These are phyloP conservation scores for Ramalina peruviana DNA, from an alignment of 495 filamentous ascomycete species.

Conservation along the genomic window DNA sequence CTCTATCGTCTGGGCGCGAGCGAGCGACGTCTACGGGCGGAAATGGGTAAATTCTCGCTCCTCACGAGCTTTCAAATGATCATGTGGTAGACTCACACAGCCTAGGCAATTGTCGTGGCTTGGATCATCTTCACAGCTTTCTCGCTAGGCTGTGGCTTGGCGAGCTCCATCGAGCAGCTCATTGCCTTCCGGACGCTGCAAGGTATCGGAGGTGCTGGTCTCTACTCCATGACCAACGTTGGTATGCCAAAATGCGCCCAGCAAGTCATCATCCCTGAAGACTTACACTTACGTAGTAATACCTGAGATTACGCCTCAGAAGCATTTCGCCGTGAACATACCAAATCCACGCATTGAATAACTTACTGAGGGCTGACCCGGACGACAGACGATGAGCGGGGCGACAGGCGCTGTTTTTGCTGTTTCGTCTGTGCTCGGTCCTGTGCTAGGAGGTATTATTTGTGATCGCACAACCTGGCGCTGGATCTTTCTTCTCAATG, in stretches of 20 bases:
- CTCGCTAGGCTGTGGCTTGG: slow-evolving; percentile 38
- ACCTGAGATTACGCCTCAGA: slow-evolving; percentile 10
- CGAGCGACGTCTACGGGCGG: slow-evolving; percentile 40
- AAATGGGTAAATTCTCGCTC: slow-evolving; percentile 8
- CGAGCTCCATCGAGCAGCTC: slow-evolving; percentile 30
- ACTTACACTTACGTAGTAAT: slow-evolving; percentile 19
- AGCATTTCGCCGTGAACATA: not conserved
- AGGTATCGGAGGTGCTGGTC: slow-evolving; percentile 29
- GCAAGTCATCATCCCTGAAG: slow-evolving; percentile 12
- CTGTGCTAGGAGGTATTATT: slow-evolving; percentile 49
- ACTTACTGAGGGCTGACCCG: too few species aligned
- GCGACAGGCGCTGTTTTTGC: slow-evolving; percentile 1
- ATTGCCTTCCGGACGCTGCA: slow-evolving; percentile 29
- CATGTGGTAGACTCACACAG: too few species aligned
- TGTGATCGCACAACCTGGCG: slow-evolving; percentile 40
- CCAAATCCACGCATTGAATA: too few species aligned
- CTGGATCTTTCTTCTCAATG: slow-evolving; percentile 52
- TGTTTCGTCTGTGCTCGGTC: slow-evolving; percentile 15
- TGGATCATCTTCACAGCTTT: slow-evolving; percentile 40
- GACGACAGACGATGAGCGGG: not conserved
- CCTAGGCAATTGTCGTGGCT: slow-evolving; percentile 27
- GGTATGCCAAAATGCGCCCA: slow-evolving; percentile 11
- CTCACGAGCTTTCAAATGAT: too few species aligned
- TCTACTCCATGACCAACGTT: slow-evolving; percentile 29
- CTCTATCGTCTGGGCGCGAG: slow-evolving; percentile 31